phyloP scores from a whole-genome alignment of 1,139 yeast species.

The Geotrichum aggregatum region DNA sequence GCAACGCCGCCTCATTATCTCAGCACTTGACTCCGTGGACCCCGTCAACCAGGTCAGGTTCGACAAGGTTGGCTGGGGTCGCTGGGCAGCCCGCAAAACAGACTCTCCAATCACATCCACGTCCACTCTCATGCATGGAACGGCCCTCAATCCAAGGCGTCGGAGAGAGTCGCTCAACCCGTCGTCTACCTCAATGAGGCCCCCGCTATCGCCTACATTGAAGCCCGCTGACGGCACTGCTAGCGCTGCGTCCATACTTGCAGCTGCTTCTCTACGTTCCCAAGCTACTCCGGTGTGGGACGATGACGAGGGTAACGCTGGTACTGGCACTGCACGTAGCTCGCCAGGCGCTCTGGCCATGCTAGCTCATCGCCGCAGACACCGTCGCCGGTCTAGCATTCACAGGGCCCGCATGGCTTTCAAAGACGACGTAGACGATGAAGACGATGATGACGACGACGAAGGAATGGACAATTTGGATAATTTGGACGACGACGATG shows the following conservation, averaged over 20 bases:
- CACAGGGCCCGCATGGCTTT: conserved; percentile 21
- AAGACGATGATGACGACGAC: conserved; percentile 18
- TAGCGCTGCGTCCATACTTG: conserved; percentile 6
- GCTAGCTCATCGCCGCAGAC: conserved; percentile 17
- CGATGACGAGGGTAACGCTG: conserved; percentile 15
- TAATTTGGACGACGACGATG: conserved; percentile 17
- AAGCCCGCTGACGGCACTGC: conserved; percentile 17
- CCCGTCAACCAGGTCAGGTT: conserved; percentile 59
- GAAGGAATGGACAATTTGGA: conserved; percentile 18
- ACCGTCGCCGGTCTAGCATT: conserved; percentile 21
- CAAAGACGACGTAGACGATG: conserved; percentile 16
- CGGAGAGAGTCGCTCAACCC: conserved; percentile 10
- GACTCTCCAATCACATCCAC: conserved; percentile 29
- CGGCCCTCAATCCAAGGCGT: conserved; percentile 4
- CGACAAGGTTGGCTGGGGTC: conserved; percentile 97
- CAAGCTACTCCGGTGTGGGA: conserved; percentile 19
- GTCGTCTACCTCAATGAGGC: conserved; percentile 9
- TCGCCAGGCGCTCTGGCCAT: conserved; percentile 17
- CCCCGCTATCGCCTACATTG: conserved; percentile 20
- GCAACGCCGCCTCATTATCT: conserved; percentile 84
- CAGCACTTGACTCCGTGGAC: conserved; percentile 75
- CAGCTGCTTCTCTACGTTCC: conserved; percentile 12
- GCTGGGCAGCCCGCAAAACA: conserved; percentile 78
- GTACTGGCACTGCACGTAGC: conserved; percentile 10
- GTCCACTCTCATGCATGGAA: conserved; percentile 5